Percentiles rank a stretch among this genome's conserved stretches.
These are phyloP conservation scores for Buddleja alternifolia DNA, from an alignment of 257 asterid species.

Conservation along the genomic window DNA sequence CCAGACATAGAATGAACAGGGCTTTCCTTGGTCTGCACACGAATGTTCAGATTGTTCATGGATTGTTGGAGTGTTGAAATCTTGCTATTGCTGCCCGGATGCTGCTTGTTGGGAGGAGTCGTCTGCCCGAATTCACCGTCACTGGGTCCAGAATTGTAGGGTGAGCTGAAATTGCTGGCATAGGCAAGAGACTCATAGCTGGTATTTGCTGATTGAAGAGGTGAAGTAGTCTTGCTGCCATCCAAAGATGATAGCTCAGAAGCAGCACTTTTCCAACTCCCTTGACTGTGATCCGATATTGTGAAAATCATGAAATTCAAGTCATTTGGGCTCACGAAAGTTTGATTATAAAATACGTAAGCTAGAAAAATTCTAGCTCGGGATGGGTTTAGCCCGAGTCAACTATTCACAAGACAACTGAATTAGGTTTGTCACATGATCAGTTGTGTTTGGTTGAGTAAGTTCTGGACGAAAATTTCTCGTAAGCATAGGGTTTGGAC, in stretches of 20 bases:
- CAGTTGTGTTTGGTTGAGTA: too few species aligned
- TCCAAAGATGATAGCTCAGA: slow-evolving; percentile 38
- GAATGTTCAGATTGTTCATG: slow-evolving; percentile 32
- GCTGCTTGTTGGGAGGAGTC: slow-evolving; percentile 34
- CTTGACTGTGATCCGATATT: slow-evolving; percentile 46
- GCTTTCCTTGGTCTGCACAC: slow-evolving; percentile 30
- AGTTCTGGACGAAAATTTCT: too few species aligned
- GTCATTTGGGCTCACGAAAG: neutral
- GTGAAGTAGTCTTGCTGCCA: slow-evolving; percentile 29
- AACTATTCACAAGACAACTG: too few species aligned
- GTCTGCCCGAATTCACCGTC: slow-evolving; percentile 27
- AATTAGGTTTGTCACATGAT: too few species aligned
- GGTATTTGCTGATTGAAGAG: slow-evolving; percentile 31
- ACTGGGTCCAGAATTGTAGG: slow-evolving; percentile 30
- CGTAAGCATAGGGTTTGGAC: too few species aligned
- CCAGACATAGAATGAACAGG: slow-evolving; percentile 25
- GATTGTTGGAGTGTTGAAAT: slow-evolving; percentile 34
- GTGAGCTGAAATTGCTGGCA: slow-evolving; percentile 37
- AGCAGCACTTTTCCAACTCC: slow-evolving; percentile 48
- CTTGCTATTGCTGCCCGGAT: slow-evolving; percentile 28
- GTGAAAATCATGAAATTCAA: slow-evolving; percentile 1
- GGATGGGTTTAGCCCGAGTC: too few species aligned
- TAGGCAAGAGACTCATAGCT: slow-evolving; percentile 38
- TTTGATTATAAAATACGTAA: neutral
- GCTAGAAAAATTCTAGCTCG: neutral